Conservation (phyloP, 805 yeast species). For the Clavispora asparagi region DNA sequence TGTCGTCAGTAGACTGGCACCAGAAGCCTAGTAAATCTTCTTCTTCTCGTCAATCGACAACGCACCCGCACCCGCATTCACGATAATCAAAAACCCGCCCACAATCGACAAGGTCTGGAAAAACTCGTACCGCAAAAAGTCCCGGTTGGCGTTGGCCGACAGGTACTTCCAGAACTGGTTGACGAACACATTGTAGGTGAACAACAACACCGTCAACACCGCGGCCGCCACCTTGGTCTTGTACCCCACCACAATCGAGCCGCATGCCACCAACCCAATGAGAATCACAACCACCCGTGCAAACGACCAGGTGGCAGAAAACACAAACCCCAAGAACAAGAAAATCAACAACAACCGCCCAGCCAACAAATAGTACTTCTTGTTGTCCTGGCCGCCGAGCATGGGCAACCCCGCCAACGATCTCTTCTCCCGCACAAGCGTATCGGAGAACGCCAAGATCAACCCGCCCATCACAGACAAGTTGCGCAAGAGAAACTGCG, state of each 20-base stretch:
- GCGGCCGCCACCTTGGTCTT: slow-evolving; percentile 87
- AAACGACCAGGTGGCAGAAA: slow-evolving; percentile 68
- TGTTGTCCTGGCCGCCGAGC: slow-evolving; percentile 65
- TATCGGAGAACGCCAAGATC: slow-evolving; percentile 79
- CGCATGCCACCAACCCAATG: slow-evolving; percentile 64
- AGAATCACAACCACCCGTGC: slow-evolving; percentile 60
- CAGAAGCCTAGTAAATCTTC: slow-evolving; percentile 59
- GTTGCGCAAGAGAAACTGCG: slow-evolving; percentile 78
- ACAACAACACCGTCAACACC: slow-evolving; percentile 59
- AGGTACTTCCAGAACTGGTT: slow-evolving; percentile 88
- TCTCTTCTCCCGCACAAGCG: slow-evolving; percentile 72
- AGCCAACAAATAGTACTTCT: slow-evolving; percentile 76
- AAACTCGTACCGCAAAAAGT: slow-evolving; percentile 84
- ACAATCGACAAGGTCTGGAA: slow-evolving; percentile 93
- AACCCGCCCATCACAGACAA: slow-evolving; percentile 90
- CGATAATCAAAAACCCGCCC: slow-evolving; percentile 87
- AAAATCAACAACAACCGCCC: slow-evolving; percentile 85
- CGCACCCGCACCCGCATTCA: slow-evolving; percentile 95
- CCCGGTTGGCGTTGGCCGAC: slow-evolving; percentile 70
- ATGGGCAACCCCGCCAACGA: slow-evolving; percentile 71
- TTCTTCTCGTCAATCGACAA: slow-evolving; percentile 92
- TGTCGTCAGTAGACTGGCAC: too few relatives aligned
- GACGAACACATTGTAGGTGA: slow-evolving; percentile 68
- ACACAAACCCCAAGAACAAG: slow-evolving; percentile 78
- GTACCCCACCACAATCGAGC: slow-evolving; percentile 83